A percentile compares a stretch with the other conserved stretches of the same genome.
Conservation (phyloP, 2,329 filamentous ascomycete species). For the Fusarium decemcellulare region DNA sequence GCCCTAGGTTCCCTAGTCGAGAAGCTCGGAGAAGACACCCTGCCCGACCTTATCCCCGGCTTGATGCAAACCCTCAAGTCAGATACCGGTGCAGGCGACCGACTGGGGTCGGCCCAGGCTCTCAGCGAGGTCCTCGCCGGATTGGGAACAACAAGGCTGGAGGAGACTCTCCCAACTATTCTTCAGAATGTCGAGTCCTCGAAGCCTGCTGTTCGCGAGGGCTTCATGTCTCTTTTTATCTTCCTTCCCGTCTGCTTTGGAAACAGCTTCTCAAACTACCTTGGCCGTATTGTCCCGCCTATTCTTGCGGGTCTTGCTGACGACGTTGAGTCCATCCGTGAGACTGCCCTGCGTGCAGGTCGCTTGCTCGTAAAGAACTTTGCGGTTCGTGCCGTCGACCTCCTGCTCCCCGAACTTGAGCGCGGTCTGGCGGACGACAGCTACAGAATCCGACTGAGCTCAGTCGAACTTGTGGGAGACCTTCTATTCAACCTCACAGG, state of each 20-base stretch:
- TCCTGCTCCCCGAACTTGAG: constrained; percentile 94
- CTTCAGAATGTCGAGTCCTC: constrained; percentile 94
- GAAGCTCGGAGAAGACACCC: constrained; percentile 95
- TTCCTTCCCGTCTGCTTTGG: constrained; percentile 99
- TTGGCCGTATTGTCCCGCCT: constrained; percentile 94
- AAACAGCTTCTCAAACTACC: constrained; percentile 97
- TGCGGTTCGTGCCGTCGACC: constrained; percentile 92
- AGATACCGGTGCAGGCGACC: constrained; percentile 95
- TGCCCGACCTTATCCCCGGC: constrained; percentile 96
- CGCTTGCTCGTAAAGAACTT: constrained; percentile 98
- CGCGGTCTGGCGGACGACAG: constrained; percentile 97
- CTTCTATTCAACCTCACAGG: constrained; percentile 98
- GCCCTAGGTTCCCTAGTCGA: constrained; percentile 97
- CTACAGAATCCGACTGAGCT: constrained; percentile 97
- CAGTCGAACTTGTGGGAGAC: constrained; percentile 96
- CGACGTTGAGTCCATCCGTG: constrained; percentile 95
- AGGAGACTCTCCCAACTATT: constrained; percentile 96
- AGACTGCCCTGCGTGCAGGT: constrained; percentile 95
- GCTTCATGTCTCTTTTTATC: constrained; percentile 99
- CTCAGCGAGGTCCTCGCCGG: constrained; percentile 97
- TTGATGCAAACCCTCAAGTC: constrained; percentile 99
- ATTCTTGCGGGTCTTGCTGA: constrained; percentile 96
- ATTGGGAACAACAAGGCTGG: constrained; percentile 89
- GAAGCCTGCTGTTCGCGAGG: constrained; percentile 92
- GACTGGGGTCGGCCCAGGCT: constrained; percentile 95